These are phyloP conservation scores for Collybiopsis confluens DNA, from an alignment of 768 basidiomycete species.

Conservation along the genomic window DNA sequence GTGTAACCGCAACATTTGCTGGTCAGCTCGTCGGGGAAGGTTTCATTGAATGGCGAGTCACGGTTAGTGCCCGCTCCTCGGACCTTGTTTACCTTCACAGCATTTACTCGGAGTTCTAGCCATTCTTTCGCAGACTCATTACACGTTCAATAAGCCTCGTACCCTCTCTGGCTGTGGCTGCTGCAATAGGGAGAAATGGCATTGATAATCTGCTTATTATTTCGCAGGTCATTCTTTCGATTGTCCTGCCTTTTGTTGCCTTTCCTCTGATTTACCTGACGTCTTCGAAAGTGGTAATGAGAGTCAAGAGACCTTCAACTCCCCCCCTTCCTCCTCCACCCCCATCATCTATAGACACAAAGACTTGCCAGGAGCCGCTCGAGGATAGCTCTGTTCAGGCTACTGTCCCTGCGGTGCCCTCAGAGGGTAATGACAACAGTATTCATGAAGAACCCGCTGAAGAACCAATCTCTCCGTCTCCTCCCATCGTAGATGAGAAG, in stretches of 20 bases:
- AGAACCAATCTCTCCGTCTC: background rate
- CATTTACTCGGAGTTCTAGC: slow-evolving; percentile 22
- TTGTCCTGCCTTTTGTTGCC: slow-evolving; percentile 72
- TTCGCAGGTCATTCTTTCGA: slow-evolving; percentile 71
- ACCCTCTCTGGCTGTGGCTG: slow-evolving; percentile 64
- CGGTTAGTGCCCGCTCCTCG: slow-evolving; percentile 26
- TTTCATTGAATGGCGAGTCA: slow-evolving; percentile 72
- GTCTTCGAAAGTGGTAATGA: slow-evolving; percentile 58
- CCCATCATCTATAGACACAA: background rate
- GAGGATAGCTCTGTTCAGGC: background rate
- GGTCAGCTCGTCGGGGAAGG: slow-evolving; percentile 81
- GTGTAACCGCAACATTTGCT: slow-evolving; percentile 72
- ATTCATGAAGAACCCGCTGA: background rate
- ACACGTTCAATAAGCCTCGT: slow-evolving; percentile 69
- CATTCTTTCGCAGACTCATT: slow-evolving; percentile 60
- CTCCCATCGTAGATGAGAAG: background rate
- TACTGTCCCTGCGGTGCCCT: background rate
- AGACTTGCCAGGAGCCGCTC: background rate
- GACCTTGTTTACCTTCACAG: background rate
- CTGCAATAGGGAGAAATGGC: slow-evolving; percentile 61
- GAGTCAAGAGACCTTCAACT: slow-evolving; percentile 35
- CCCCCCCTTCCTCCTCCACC: background rate
- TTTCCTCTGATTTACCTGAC: slow-evolving; percentile 72
- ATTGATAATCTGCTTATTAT: slow-evolving; percentile 67
- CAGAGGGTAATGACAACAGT: background rate